Evolutionary conservation across 2,329 filamentous ascomycete genomes (phyloP).

Genomic region (Pseudogymnoascus sp.): DNA sequence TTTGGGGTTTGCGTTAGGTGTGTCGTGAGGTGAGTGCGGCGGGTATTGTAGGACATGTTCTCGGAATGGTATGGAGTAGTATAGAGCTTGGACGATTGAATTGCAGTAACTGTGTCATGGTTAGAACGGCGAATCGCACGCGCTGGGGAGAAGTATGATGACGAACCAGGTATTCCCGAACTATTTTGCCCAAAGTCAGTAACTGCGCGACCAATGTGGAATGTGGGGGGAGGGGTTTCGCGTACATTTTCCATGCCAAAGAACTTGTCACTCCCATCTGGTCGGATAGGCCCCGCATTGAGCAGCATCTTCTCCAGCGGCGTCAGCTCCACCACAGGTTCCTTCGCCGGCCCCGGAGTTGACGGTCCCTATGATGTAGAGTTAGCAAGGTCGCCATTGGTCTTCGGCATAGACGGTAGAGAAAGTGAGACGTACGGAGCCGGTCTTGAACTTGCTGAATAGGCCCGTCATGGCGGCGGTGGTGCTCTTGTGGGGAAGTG

Average conservation of each 20-base stretch:
- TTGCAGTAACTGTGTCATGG: constrained; percentile 74
- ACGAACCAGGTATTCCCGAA: constrained; percentile 93
- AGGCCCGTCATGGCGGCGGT: constrained; percentile 44
- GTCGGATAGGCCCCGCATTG: constrained; percentile 70
- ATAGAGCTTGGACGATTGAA: constrained; percentile 94
- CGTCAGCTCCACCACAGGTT: constrained; percentile 39
- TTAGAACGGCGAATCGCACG: background rate
- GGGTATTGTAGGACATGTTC: constrained; percentile 92
- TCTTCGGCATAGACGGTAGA: background rate
- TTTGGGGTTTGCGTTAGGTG: constrained; percentile 52
- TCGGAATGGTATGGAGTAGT: constrained; percentile 90
- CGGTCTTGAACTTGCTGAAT: constrained; percentile 51
- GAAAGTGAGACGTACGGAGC: constrained; percentile 40
- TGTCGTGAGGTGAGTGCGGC: constrained; percentile 59
- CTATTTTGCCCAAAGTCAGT: constrained; percentile 40
- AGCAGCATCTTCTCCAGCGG: constrained; percentile 68
- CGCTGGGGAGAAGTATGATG: background rate
- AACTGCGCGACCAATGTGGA: constrained; percentile 1
- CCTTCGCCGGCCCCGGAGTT: background rate
- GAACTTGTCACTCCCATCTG: constrained; percentile 94
- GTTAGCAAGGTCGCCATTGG: background rate
- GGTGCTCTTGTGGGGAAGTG: background rate
- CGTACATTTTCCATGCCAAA: constrained; percentile 96
- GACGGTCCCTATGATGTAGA: background rate
- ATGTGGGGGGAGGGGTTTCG: constrained; percentile 21